Base-by-base conservation (phyloP, 106 monocot species). In the Acorus gramineus region DNA sequence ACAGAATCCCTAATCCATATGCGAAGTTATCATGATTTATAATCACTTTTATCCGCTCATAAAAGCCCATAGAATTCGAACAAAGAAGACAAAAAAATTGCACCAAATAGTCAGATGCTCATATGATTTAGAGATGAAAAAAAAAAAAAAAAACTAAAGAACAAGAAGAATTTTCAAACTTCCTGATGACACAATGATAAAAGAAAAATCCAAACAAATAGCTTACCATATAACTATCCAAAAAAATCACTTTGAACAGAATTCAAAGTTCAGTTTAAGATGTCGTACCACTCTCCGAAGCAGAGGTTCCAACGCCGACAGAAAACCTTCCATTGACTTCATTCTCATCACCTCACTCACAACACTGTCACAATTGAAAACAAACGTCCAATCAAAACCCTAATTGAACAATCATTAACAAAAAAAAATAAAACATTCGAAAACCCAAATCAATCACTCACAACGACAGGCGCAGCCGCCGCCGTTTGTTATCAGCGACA, bases 221-320 rank as follows among this genome's bases (percentile, higher is more conserved):
- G 44, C 28, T 28, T 28, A 28, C 28, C 28, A 28, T 28, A 28
- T 28, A 28, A 28, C 28, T 28, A 28, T 28, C 28, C 28, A 28
- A 28, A 28, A 28, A 28, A 28, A 28, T 28, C 28, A 28, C 28
- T 28, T 28, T 28, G 28, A 28, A 28, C 28, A 28, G 28, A 28
- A 28, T 28, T 28, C 28, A 28, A 28, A 28, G 28, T 28, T 28
- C 28, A 28, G 28, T 28, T 28, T 28, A 7, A 5, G 44, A 11
- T 45, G 1, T 46, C 61, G 49, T 77, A 87, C 84, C 74, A 87
- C 84, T 71, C 64, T 80, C 28, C 87, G 87, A 42, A 87, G 66
- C 70, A 84, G 84, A 64, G 83, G 80, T 65, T 87, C 87, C 46
- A 86, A 60, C 79, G 73, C 79, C 28, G 81, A 65, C 75, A 87